These are phyloP conservation scores for Vigna radiata DNA, from an alignment of 306 rosid species.

Conservation along the genomic window DNA sequence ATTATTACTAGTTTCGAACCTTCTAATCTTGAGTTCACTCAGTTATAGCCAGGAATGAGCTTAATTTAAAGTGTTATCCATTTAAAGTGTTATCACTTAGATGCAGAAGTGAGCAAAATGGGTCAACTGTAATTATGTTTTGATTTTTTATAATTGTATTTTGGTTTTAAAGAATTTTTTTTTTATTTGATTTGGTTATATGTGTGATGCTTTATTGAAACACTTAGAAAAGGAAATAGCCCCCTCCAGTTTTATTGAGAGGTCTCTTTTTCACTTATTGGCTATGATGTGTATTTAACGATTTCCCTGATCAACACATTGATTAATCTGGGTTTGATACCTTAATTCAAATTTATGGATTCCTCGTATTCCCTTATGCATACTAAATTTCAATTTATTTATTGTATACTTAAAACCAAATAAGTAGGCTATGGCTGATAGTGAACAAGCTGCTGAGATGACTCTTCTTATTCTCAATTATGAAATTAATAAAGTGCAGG, in stretches of 20 bases:
- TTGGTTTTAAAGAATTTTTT: neutral
- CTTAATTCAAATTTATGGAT: conserved; percentile 29
- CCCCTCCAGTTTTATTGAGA: neutral
- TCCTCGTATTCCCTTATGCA: conserved; percentile 31
- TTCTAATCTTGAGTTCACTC: conserved; percentile 39
- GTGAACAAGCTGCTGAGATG: conserved; percentile 77
- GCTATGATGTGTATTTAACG: conserved; percentile 10
- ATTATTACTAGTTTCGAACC: conserved; percentile 22
- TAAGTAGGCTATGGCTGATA: conserved; percentile 65
- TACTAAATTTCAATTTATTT: conserved; percentile 52
- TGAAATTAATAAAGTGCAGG: conserved; percentile 68
- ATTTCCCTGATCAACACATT: conserved; percentile 1
- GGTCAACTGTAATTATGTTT: conserved; percentile 15
- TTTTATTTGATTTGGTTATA: conserved; percentile 11
- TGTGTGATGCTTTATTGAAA: conserved; percentile 6
- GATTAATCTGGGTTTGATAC: conserved; percentile 23
- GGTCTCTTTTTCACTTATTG: neutral
- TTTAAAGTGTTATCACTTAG: no score
- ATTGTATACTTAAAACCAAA: conserved; percentile 68
- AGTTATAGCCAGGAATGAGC: conserved; percentile 33
- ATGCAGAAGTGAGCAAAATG: conserved; percentile 18
- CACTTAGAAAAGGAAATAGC: neutral
- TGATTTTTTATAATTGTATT: conserved; percentile 14
- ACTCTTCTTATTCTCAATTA: conserved; percentile 83
- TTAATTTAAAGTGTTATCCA: no score